A percentile compares a stretch with the other conserved stretches of the same genome.
phyloP scores from a whole-genome alignment of 495 filamentous ascomycete genomes.

The Neurospora pannonica region DNA sequence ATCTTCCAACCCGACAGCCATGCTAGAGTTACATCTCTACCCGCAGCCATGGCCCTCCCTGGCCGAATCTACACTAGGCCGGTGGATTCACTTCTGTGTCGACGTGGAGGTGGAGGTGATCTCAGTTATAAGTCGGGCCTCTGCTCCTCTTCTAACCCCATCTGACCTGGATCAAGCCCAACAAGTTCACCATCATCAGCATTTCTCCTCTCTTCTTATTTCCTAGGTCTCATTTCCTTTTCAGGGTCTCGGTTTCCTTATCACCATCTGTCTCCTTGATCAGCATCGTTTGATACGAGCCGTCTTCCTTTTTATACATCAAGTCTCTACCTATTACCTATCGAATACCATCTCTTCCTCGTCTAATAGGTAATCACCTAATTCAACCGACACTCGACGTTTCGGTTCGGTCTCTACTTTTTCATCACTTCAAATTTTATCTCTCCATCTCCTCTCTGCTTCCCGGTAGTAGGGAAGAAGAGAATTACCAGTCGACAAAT shows the following conservation, averaged over 20 bases:
- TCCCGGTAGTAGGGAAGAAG: background rate
- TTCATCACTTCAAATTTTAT: background rate
- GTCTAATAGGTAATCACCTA: slow-evolving; percentile 18
- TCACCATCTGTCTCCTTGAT: background rate
- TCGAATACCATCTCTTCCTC: background rate
- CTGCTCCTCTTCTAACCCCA: background rate
- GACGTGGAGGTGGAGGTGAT: background rate
- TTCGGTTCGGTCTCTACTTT: background rate
- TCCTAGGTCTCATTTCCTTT: background rate
- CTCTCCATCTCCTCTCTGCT: background rate
- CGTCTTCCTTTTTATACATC: slow-evolving; percentile 1
- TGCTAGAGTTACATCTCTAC: slow-evolving; percentile 6
- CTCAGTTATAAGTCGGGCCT: slow-evolving; percentile 19
- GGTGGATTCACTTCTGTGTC: background rate
- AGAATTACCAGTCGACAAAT: background rate
- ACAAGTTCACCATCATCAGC: background rate
- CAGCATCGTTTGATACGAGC: slow-evolving; percentile 38
- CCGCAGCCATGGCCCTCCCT: slow-evolving; percentile 1
- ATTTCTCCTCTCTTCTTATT: background rate
- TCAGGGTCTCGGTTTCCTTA: background rate
- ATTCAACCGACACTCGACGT: slow-evolving; percentile 7
- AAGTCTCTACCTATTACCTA: background rate
- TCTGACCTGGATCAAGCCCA: background rate
- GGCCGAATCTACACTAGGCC: background rate
- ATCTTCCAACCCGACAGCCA: slow-evolving; percentile 15